Evolutionary conservation across 352 stramenopile species (phyloP), one percentile per base, ranked within the genome.

Genomic region (Pythium scleroteichum): DNA sequence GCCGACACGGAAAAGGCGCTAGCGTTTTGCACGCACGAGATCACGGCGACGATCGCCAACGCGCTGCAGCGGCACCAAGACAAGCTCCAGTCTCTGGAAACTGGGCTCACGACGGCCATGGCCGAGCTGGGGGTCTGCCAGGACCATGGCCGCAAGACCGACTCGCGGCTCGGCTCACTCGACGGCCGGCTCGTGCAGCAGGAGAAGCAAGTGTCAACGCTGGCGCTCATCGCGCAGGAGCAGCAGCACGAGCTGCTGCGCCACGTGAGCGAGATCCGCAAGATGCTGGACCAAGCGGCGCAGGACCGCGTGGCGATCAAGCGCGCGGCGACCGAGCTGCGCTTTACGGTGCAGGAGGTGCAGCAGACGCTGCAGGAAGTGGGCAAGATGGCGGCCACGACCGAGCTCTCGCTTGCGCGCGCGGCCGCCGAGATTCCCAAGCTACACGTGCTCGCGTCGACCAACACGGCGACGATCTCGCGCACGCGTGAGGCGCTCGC

Each of bases 371-470:
- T 90, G 16, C 62, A 64, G 13, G 76, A 82, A 16, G 70, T 90
- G 27, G 56, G 33, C 44, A 82, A 82, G 27, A 48, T 76, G 48
- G 69, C 72, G 5, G 47, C 69, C 4, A 75, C 72, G 3, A 84
- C 74, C 0, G 75, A 87, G 17, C 23, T 76, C 17, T 70, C 66
- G 22, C 63, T 87, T 17, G 56, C 53, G 12, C 76, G 76, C 1
- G 77, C 78, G 1, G 72, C 70, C 0, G 62, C 72, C 1, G 80
- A 90, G 57, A 66, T 90, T 19, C 68, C 72, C 8, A 87, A 88
- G 46, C 54, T 88, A 6, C 69, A 84, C 22, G 60, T 62, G 9
- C 65, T 82, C 0, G 66, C 75, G 22, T 62, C 59, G 0, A 84
- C 68, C 0, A 80, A 73, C 46, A 62, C 59, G 0, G 66, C 64